phyloP scores from a whole-genome alignment of 768 basidiomycete genomes.

The Phanerochaete sordida region DNA sequence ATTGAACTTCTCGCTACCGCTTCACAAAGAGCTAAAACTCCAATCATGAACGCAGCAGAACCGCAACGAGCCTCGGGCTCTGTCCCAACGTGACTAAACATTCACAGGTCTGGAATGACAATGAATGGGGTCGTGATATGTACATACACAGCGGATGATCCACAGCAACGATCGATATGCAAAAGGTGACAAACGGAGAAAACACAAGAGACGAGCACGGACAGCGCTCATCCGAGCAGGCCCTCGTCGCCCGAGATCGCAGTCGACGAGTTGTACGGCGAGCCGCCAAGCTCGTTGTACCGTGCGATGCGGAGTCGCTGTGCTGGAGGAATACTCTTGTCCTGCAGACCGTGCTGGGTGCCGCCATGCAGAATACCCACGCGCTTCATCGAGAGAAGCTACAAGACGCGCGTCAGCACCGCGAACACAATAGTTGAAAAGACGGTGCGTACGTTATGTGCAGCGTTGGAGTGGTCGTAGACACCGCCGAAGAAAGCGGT shows the following conservation, averaged over 20 bases:
- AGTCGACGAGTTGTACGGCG: slow-evolving; percentile 30
- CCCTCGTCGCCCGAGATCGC: slow-evolving; percentile 32
- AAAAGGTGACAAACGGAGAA: not conserved
- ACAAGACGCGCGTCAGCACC: slow-evolving; percentile 1
- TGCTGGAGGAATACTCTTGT: slow-evolving; percentile 44
- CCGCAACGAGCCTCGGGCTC: not conserved
- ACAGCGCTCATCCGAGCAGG: slow-evolving; percentile 19
- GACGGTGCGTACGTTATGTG: slow-evolving; percentile 62
- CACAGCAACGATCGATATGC: not conserved
- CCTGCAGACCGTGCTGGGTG: slow-evolving; percentile 46
- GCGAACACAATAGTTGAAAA: not conserved
- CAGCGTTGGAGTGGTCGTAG: slow-evolving; percentile 85
- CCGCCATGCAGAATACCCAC: slow-evolving; percentile 55
- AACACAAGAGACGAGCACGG: not conserved
- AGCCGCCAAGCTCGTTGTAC: slow-evolving; percentile 30
- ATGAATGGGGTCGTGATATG: not conserved
- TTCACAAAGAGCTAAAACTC: too few species aligned
- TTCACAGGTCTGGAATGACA: not conserved
- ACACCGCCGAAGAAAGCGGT: slow-evolving; percentile 94
- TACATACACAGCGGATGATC: not conserved
- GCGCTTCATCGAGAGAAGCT: slow-evolving; percentile 58
- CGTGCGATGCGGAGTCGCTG: slow-evolving; percentile 44
- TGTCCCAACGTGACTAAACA: not conserved
- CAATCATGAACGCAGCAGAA: not conserved
- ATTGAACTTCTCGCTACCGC: too few species aligned